phyloP scores from a whole-genome alignment of 345 rosid genomes.

The Salix dunnii region DNA sequence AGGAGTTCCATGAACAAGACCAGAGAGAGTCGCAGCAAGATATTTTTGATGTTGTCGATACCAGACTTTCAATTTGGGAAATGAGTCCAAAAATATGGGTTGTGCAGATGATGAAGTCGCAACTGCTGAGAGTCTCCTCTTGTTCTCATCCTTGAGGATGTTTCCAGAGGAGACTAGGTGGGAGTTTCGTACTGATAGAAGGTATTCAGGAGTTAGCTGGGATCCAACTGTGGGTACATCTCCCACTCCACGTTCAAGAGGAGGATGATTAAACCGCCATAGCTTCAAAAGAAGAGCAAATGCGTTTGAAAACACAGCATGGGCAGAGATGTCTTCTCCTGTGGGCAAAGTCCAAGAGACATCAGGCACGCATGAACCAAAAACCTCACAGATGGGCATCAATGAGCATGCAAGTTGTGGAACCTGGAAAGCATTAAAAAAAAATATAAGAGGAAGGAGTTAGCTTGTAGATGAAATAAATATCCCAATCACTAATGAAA shows the following conservation, averaged over 20 bases:
- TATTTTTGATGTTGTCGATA: slow-evolving; percentile 84
- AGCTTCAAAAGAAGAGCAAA: slow-evolving; percentile 77
- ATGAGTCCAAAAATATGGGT: slow-evolving; percentile 78
- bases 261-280: slow-evolving; percentile 87
- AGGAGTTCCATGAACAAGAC: slow-evolving; percentile 64
- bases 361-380: slow-evolving; percentile 69
- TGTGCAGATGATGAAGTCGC: slow-evolving; percentile 23
- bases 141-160: slow-evolving; percentile 15
- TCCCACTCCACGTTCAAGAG: slow-evolving; percentile 64
- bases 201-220: slow-evolving; percentile 76
- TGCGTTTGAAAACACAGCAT: slow-evolving; percentile 83
- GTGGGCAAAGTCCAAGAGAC: slow-evolving; percentile 65
- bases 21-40: slow-evolving; percentile 74
- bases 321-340: slow-evolving; percentile 70
- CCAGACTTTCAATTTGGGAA: slow-evolving; percentile 83
- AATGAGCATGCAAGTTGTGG: slow-evolving; percentile 83
- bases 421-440: slow-evolving; percentile 42
- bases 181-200: slow-evolving; percentile 75
- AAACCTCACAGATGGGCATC: slow-evolving; percentile 93
- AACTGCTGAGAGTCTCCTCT: slow-evolving; percentile 50
- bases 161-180: slow-evolving; percentile 59
- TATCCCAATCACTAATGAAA: neutral
- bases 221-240: slow-evolving; percentile 70
- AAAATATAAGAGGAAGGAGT: neutral
- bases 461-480: neutral